phyloP scores from a whole-genome alignment of 495 filamentous ascomycete species.

The Aspergillus carlsbadensis region DNA sequence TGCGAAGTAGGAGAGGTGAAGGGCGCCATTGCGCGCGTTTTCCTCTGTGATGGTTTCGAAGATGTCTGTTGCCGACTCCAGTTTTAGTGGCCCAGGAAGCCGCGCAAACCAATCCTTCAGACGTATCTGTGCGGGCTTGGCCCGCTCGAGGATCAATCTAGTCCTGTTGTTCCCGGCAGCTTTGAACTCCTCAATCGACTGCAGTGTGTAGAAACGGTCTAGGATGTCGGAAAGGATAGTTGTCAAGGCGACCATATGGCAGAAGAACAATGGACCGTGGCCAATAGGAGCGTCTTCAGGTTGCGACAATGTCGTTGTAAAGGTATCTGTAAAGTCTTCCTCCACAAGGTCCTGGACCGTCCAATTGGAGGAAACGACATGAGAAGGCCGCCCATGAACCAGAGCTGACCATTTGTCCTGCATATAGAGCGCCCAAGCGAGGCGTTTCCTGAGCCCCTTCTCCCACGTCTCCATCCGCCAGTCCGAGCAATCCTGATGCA shows the following conservation, averaged over 20 bases:
- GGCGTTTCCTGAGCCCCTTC: conserved; percentile 53
- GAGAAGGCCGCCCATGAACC: conserved; percentile 54
- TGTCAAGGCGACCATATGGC: conserved; percentile 58
- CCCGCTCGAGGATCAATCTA: conserved; percentile 56
- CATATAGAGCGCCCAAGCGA: conserved; percentile 60
- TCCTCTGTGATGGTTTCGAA: conserved; percentile 42
- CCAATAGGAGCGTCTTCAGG: conserved; percentile 38
- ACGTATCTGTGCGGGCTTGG: conserved; percentile 59
- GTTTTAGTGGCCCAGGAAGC: conserved; percentile 51
- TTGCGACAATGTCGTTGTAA: conserved; percentile 31
- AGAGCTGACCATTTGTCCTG: conserved; percentile 62
- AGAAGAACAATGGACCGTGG: conserved; percentile 52
- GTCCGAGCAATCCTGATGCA: conserved; percentile 55
- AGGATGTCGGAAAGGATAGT: conserved; percentile 61
- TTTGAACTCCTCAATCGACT: conserved; percentile 53
- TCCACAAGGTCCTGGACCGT: conserved; percentile 54
- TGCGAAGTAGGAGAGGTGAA: conserved; percentile 62
- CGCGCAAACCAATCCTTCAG: conserved; percentile 59
- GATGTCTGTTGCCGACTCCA: conserved; percentile 49
- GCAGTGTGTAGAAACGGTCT: conserved; percentile 59
- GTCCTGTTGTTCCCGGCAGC: conserved; percentile 49
- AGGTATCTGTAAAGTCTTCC: conserved; percentile 48
- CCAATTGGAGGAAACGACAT: conserved; percentile 56
- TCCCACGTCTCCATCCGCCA: conserved; percentile 57
- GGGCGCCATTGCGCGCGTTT: conserved; percentile 47